These are phyloP conservation scores for Didymella lethalis DNA, from an alignment of 2,329 filamentous ascomycete species.

Conservation along the genomic window DNA sequence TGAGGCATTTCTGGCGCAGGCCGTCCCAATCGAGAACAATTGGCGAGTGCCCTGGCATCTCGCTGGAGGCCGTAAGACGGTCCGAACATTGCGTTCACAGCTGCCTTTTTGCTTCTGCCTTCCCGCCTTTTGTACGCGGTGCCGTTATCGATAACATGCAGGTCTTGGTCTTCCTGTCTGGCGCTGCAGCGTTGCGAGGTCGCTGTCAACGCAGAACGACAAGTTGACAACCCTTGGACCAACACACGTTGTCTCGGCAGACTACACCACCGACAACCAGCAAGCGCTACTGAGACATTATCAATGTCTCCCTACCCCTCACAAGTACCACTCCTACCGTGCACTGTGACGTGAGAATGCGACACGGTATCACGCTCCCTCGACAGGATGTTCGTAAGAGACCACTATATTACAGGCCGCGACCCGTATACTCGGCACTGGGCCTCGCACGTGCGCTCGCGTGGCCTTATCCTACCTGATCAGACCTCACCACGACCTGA, in stretches of 20 bases:
- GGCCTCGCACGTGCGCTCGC: constrained; percentile 16
- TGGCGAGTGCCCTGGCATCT: constrained; percentile 4
- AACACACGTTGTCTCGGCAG: background rate
- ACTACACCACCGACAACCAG: background rate
- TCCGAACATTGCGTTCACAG: constrained; percentile 8
- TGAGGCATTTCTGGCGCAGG: constrained; percentile 11
- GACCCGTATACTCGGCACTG: constrained; percentile 7
- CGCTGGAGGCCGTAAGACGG: constrained; percentile 14
- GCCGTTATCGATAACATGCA: constrained; percentile 9
- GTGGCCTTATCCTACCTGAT: constrained; percentile 7
- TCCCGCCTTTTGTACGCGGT: constrained; percentile 4
- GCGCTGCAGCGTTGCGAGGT: constrained; percentile 1
- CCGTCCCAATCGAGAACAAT: background rate
- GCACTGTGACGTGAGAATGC: background rate
- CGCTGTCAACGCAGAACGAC: background rate
- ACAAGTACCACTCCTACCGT: background rate
- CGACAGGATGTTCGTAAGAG: background rate
- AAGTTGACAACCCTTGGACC: background rate
- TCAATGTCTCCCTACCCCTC: constrained; percentile 4
- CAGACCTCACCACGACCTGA: background rate
- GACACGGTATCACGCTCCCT: constrained; percentile 1
- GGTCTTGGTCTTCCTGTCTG: constrained; percentile 7
- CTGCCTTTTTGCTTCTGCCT: constrained; percentile 3
- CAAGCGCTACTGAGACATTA: background rate
- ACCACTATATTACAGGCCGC: constrained; percentile 6